Evolutionary conservation across 371 early-diverging fungal genomes (phyloP), one percentile per base, ranked within the genome.

Genomic region (Saksenaea vasiformis): DNA sequence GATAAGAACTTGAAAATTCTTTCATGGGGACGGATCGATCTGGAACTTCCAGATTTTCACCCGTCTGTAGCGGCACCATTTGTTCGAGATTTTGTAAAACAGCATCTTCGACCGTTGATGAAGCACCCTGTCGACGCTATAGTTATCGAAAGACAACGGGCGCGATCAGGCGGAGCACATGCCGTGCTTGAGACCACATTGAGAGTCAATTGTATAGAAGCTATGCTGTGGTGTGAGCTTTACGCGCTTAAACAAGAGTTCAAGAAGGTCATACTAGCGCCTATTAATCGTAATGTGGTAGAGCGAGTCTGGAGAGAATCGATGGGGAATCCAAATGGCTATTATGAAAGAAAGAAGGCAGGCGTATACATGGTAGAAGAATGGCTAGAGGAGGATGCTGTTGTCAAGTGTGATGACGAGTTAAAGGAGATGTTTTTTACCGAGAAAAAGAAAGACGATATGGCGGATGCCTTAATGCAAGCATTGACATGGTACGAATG

Each of bases 401-500:
- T 58, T 0, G 54, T 82, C 7, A 19, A 61, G 1, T 78, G 79
- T 22, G 22, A 31, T 27, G 53, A 67, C 0, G 38, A 60, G 2
- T 57, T 82, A 14, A 73, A 62, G 47, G 58, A 66, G 15, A 76
- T 68, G 77, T 90, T 84, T 59, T 28, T 58, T 37, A 27, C 39
- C 7, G 83, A 84, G 54, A 79, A 72, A 54, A 93, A 93, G 64
- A 80, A 86, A 34, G 93, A 93, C 61, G 93, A 93, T 63, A 61
- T 92, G 60, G 85, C 89, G 61, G 93, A 92, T 69, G 83, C 88
- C 56, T 64, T 92, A 13, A 51, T 90, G 31, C 89, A 92, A 63
- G 92, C 87, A 2, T 69, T 87, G 7, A 80, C 91, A 1, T 90
- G 90, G 87, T 78, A 72, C 56, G 68, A 76, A 53, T 92, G 93